Base-by-base conservation (phyloP, 2,329 filamentous ascomycete species). In the Penicillium sp. region DNA sequence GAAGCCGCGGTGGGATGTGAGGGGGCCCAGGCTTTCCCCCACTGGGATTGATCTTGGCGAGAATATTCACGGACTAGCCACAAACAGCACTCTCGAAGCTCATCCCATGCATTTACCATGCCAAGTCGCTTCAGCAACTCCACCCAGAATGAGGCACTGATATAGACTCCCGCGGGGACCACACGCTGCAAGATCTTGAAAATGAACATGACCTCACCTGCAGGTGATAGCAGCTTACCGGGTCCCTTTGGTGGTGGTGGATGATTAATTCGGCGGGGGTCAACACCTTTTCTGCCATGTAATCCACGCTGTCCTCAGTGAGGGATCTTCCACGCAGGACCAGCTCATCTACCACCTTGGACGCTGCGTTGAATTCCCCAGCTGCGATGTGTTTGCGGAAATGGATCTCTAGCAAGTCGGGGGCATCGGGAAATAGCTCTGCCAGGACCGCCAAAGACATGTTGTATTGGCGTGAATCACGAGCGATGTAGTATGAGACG, bases 121-220 rank as follows among this genome's bases (percentile, higher is more conserved):
- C 81, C 82, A 37, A 79, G 73, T 23, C 81, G 74, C 37, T 77
- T 77, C 34, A 85, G 58, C 8, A 82, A 68, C 58, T 84, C 80
- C 38, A 68, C 64, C 82, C 82, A 86, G 13, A 69, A 58, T 22
- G 52, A 63, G 3, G 70, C 64, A 18, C 67, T 67, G 20, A 78
- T 66, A 45, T 65, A 53, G 44, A 66, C 65, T 14, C 72, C 74
- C 31, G 63, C 67, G 49, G 72, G 64, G 41, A 79, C 69, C 34
- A 78, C 67, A 38, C 67, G 65, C 44, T 77, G 71, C 26, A 77
- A 67, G 16, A 77, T 62, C 24, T 73, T 74, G 3, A 75, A 67
- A 38, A 78, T 65, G 57, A 78, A 64, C 22, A 55, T 44, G 40
- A 68, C 51, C 53, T 72, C 71, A 32, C 68, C 71, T 16, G 70